phyloP scores from a whole-genome alignment of 148 eudicot species.

The Pharnaceum exiguum region DNA sequence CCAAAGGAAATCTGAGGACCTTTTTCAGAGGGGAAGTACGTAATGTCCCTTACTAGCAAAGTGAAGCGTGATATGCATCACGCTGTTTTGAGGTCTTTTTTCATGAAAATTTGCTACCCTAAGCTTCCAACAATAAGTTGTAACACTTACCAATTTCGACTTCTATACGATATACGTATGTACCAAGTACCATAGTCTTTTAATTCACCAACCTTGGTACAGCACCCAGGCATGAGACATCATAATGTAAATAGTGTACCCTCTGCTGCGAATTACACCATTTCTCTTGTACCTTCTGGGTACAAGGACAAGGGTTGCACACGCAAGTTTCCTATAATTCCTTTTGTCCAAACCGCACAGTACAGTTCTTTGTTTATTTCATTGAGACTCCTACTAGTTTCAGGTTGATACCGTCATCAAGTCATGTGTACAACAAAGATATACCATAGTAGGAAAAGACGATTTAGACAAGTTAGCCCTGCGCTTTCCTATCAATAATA shows the following conservation, averaged over 20 bases:
- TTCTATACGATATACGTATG: background rate
- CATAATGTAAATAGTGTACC: slow-evolving; percentile 14
- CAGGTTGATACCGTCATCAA: slow-evolving; percentile 3
- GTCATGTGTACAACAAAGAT: too few relatives aligned
- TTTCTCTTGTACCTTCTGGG: background rate
- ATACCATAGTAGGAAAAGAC: too few relatives aligned
- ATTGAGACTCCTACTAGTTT: background rate
- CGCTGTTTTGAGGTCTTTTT: slow-evolving; percentile 18
- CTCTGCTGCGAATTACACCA: slow-evolving; percentile 4
- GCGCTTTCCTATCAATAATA: too few relatives aligned
- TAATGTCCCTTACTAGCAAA: slow-evolving; percentile 47
- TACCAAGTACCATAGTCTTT: background rate
- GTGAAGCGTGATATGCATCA: slow-evolving; percentile 31
- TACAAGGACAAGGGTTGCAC: background rate
- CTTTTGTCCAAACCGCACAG: slow-evolving; percentile 7
- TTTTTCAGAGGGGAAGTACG: slow-evolving; percentile 43
- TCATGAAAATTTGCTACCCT: slow-evolving; percentile 27
- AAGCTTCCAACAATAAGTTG: slow-evolving; percentile 13
- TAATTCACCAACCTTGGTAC: slow-evolving; percentile 17
- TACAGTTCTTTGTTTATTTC: slow-evolving; percentile 1
- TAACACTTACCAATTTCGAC: slow-evolving; percentile 10
- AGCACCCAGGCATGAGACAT: slow-evolving; percentile 11
- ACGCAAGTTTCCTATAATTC: slow-evolving; percentile 16
- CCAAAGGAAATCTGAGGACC: slow-evolving; percentile 37
- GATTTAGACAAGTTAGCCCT: too few relatives aligned